Conservation (phyloP, 495 filamentous ascomycete species). For the Hyaloscypha hepaticicola region DNA sequence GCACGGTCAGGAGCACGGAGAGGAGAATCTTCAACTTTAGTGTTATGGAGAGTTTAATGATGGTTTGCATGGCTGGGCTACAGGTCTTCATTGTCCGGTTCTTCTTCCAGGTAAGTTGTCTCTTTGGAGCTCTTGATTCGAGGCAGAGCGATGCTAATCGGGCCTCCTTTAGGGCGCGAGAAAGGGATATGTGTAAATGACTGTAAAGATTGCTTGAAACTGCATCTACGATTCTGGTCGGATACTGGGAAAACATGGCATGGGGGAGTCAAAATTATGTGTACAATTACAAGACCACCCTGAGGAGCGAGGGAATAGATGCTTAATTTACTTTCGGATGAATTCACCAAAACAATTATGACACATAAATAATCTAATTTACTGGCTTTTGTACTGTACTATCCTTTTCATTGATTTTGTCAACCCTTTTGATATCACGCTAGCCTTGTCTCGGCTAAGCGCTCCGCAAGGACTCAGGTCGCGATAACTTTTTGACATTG, state of each 20-base stretch:
- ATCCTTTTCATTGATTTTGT: background rate
- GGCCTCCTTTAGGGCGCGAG: slow-evolving; percentile 45
- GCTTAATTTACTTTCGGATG: slow-evolving; percentile 2
- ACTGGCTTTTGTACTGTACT: too few relatives aligned
- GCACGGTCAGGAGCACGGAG: slow-evolving; percentile 95
- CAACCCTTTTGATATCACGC: background rate
- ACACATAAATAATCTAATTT: too few relatives aligned
- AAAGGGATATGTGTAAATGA: slow-evolving; percentile 56
- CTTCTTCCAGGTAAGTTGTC: slow-evolving; percentile 83
- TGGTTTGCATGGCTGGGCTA: slow-evolving; percentile 92
- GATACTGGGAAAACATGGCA: slow-evolving; percentile 13
- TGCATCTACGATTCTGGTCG: background rate
- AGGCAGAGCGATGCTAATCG: slow-evolving; percentile 23
- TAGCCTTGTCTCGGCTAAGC: slow-evolving; percentile 14
- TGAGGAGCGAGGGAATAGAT: slow-evolving; percentile 16
- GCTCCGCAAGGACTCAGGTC: slow-evolving; percentile 1
- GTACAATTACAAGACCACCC: slow-evolving; percentile 24
- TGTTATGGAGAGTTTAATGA: slow-evolving; percentile 85
- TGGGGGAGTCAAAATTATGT: slow-evolving; percentile 14
- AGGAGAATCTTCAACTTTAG: slow-evolving; percentile 95
- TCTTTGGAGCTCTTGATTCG: background rate
- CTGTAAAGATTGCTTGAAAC: slow-evolving; percentile 1
- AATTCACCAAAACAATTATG: background rate
- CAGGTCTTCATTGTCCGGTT: slow-evolving; percentile 98
- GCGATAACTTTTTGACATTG: slow-evolving; percentile 14